Base-by-base conservation (phyloP, 169 alveolate genomes). In the Plasmodium relictum region DNA sequence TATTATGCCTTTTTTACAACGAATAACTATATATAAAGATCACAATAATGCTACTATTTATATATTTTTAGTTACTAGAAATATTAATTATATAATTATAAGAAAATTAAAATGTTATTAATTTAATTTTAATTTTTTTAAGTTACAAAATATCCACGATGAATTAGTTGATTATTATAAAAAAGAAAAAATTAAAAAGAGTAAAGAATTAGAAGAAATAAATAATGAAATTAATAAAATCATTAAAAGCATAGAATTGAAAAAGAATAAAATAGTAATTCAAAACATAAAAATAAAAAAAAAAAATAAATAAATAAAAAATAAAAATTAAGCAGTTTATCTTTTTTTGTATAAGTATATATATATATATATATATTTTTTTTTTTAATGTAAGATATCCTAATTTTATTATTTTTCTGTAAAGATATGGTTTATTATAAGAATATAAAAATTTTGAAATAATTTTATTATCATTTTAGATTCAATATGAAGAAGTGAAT, bases 111-210 rank as follows among this genome's bases (percentile, higher is more conserved):
- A 31, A 2, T 3, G 3, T 31, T 2, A 2, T 31, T 31, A 31
- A 2, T 31, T 3, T 31, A 31, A 8, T 52, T 52, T 52, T 52
- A 10, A n/a, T 50, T 18, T 14, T 39, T 14, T 39, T 48, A 63
- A 76, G 89, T 56, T 76, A 37, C 89, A 76, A 76, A 65, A 62
- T 70, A 68, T 76, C 12, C 89, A 76, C 48, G 89, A 76, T 42
- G 70, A 65, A 14, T 56, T 76, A 26, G 76, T 76, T 22, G 89
- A 76, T 6, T 76, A 76, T 41, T 76, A 76, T 42, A 41, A 76
- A 50, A 76, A 76, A 37, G 89, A 76, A 44, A 76, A 42, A 65
- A 4, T 12, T 4, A 45, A 76, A 45, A 62, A 58, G 56, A 76
- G 22, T 37, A 42, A 63, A 37, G 50, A 37, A 69, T 54, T 76